Evolutionary conservation across 768 basidiomycete genomes (phyloP).

Genomic region (Suillus paluster): DNA sequence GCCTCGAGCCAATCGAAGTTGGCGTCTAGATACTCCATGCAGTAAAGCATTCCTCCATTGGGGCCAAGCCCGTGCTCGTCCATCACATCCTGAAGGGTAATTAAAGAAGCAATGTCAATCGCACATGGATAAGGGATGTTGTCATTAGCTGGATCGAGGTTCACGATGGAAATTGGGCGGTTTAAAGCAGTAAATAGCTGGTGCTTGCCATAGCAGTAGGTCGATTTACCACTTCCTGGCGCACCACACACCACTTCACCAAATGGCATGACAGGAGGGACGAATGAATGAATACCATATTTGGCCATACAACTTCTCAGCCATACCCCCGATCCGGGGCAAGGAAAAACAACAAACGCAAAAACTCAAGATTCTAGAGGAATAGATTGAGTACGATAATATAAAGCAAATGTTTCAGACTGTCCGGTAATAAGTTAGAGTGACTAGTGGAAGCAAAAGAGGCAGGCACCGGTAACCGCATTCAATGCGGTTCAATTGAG

Average conservation of each 20-base stretch:
- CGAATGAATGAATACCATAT: too few species aligned
- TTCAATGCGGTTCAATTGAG: too few species aligned
- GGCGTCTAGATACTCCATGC: constrained; percentile 95
- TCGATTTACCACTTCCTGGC: constrained; percentile 87
- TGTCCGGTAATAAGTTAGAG: too few species aligned
- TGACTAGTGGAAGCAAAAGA: too few species aligned
- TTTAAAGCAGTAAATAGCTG: constrained; percentile 87
- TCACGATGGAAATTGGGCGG: constrained; percentile 88
- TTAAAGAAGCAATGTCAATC: constrained; percentile 81
- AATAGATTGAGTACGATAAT: too few species aligned
- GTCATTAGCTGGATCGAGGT: constrained; percentile 95
- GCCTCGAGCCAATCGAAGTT: constrained; percentile 91
- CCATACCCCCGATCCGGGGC: too few species aligned
- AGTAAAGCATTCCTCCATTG: constrained; percentile 95
- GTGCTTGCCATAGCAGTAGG: constrained; percentile 86
- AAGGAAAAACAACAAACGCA: too few species aligned
- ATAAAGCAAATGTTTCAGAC: too few species aligned
- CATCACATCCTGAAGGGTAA: constrained; percentile 91
- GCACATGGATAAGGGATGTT: constrained; percentile 90
- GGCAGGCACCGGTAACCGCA: too few species aligned
- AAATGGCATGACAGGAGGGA: constrained; percentile 65
- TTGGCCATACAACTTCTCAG: too few species aligned
- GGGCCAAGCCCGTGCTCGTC: constrained; percentile 83
- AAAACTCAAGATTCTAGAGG: too few species aligned
- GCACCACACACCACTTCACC: constrained; percentile 88